A percentile compares a stretch with the other conserved stretches of the same genome.
These are phyloP conservation scores for Cubamyces sp. DNA, from an alignment of 768 basidiomycete species.

Conservation along the genomic window DNA sequence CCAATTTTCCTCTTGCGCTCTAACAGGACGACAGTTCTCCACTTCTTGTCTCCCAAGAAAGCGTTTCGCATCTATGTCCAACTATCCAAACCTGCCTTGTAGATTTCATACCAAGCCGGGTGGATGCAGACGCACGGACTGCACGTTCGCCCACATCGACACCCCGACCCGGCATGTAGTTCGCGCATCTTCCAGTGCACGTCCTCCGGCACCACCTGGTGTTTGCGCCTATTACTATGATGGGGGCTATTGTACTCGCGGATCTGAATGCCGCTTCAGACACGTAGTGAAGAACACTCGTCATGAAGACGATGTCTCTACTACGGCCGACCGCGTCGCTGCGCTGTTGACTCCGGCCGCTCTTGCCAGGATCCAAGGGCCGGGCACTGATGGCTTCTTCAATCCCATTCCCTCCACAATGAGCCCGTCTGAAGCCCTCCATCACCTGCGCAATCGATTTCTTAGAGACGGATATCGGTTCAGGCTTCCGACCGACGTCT, in stretches of 20 bases:
- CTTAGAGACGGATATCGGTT: conserved; percentile 52
- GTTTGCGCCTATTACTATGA: conserved; percentile 54
- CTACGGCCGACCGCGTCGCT: conserved; percentile 35
- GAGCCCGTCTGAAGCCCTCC: conserved; percentile 51
- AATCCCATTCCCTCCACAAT: conserved; percentile 29
- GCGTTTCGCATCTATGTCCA: neutral
- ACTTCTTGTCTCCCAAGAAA: too few species aligned
- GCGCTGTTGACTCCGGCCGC: conserved; percentile 51
- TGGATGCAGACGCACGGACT: conserved; percentile 45
- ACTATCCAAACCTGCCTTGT: conserved; percentile 35
- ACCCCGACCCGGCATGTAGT: conserved; percentile 1
- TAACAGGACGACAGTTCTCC: too few species aligned
- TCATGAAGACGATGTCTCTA: too few species aligned
- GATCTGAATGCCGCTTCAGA: conserved; percentile 48
- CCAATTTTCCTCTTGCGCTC: too few species aligned
- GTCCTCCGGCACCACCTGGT: conserved; percentile 36
- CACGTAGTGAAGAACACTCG: conserved; percentile 34
- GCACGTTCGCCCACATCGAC: conserved; percentile 6
- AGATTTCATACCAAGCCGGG: conserved; percentile 44
- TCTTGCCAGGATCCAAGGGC: conserved; percentile 47
- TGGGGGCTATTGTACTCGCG: conserved; percentile 48
- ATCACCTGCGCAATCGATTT: conserved; percentile 43
- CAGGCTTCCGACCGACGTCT: conserved; percentile 43
- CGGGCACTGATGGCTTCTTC: conserved; percentile 49
- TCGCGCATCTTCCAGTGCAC: neutral